Percentiles rank a stretch among this genome's conserved stretches.
Evolutionary conservation across 1,284 basidiomycete species (phyloP).

Genomic region (Microbotryum violaceum): DNA sequence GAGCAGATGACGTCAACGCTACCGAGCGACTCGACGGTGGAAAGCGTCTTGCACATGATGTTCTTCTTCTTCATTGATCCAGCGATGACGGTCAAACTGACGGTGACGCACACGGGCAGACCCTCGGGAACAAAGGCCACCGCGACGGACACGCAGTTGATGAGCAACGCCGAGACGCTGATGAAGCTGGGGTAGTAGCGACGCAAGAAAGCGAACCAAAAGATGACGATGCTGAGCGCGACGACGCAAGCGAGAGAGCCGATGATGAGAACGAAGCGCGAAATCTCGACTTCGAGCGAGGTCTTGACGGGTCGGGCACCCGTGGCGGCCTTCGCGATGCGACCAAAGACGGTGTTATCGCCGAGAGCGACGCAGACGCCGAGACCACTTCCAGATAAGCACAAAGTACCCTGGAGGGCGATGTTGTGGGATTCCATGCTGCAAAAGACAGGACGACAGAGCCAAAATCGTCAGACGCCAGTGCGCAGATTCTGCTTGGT

Average conservation of each 20-base stretch:
- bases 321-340: slow-evolving; percentile 53
- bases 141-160: slow-evolving; percentile 36
- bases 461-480: too few species aligned
- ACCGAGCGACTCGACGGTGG: slow-evolving; percentile 56
- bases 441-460: not conserved
- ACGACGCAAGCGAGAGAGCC: slow-evolving; percentile 45
- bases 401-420: slow-evolving; percentile 57
- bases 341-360: slow-evolving; percentile 54
- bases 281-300: slow-evolving; percentile 21
- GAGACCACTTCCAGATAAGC: slow-evolving; percentile 53
- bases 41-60: slow-evolving; percentile 55
- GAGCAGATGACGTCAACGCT: slow-evolving; percentile 52
- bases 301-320: slow-evolving; percentile 45
- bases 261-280: not conserved
- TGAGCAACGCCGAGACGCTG: slow-evolving; percentile 38
- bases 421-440: slow-evolving; percentile 50
- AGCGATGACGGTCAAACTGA: slow-evolving; percentile 48
- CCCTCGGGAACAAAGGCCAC: slow-evolving; percentile 53
- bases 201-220: slow-evolving; percentile 52
- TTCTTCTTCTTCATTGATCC: slow-evolving; percentile 49
- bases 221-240: slow-evolving; percentile 47
- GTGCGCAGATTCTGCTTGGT: too few species aligned
- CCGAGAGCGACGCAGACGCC: slow-evolving; percentile 42
- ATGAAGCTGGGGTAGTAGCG: slow-evolving; percentile 52
- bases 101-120: slow-evolving; percentile 45